A percentile compares a stretch with the other conserved stretches of the same genome.
phyloP scores from a whole-genome alignment of 805 yeast species.

The Barnettozyma californica region DNA sequence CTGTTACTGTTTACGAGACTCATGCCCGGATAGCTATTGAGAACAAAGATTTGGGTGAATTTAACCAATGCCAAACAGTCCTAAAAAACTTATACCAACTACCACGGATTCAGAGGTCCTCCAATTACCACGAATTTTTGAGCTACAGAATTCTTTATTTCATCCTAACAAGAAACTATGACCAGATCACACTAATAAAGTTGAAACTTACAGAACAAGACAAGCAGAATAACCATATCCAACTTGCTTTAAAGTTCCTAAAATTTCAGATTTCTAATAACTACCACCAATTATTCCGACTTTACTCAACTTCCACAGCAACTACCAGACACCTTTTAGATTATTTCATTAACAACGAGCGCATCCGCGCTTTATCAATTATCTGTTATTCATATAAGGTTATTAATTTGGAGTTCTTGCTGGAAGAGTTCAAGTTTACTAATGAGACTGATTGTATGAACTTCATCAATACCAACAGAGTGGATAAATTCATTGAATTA shows the following conservation, averaged over 20 bases:
- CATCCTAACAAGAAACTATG: conserved; percentile 62
- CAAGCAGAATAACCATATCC: conserved; percentile 14
- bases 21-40: conserved; percentile 86
- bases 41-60: conserved; percentile 84
- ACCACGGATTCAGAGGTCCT: conserved; percentile 31
- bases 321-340: conserved; percentile 43
- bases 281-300: conserved; percentile 47
- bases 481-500: conserved; percentile 30
- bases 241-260: conserved; percentile 27
- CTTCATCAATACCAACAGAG: conserved; percentile 39
- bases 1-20: conserved; percentile 74
- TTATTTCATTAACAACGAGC: conserved; percentile 51
- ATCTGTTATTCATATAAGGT: conserved; percentile 55
- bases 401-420: conserved; percentile 34
- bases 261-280: conserved; percentile 35
- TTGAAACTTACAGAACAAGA: conserved; percentile 40
- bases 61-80: conserved; percentile 90
- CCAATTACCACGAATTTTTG: conserved; percentile 55
- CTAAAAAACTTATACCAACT: conserved; percentile 55
- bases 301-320: conserved; percentile 35
- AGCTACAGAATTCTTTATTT: conserved; percentile 71
- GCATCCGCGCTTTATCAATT: conserved; percentile 49
- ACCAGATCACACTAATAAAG: conserved; percentile 24
- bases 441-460: conserved; percentile 31
- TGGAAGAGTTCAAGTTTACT: conserved; percentile 36